A percentile compares a stretch with the other conserved stretches of the same genome.
Conservation (phyloP, 306 rosid species). For the Pyrus bretschneideri region DNA sequence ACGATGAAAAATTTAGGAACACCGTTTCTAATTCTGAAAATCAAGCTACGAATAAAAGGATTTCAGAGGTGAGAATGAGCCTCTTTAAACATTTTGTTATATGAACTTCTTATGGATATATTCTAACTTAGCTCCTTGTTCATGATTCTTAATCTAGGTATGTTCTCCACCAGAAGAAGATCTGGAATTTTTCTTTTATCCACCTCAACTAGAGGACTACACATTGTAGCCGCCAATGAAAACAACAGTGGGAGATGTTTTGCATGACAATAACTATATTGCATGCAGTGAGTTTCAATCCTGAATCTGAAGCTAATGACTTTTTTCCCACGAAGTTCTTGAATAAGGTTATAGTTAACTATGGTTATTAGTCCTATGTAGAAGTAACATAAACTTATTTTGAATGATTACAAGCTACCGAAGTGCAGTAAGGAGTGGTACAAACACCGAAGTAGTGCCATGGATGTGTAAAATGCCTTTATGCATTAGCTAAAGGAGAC, state of each 20-base stretch:
- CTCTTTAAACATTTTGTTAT: not conserved
- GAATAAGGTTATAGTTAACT: slow-evolving; percentile 8
- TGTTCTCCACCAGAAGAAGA: not conserved
- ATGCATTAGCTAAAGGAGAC: not conserved
- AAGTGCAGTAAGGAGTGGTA: too few relatives aligned
- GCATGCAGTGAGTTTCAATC: not conserved
- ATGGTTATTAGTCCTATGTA: not conserved
- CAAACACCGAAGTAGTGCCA: too few relatives aligned
- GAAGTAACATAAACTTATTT: not conserved
- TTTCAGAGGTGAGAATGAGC: slow-evolving; percentile 32
- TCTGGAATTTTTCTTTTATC: not conserved
- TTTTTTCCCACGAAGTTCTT: slow-evolving; percentile 5
- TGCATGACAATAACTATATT: not conserved
- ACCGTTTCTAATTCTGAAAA: not conserved
- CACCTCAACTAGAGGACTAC: not conserved
- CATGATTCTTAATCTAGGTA: slow-evolving; percentile 26
- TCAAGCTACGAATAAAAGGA: not conserved
- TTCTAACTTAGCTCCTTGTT: not conserved
- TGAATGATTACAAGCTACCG: too few relatives aligned
- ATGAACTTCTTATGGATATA: not conserved
- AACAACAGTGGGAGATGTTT: not conserved
- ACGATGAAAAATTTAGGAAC: not conserved
- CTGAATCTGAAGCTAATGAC: not conserved
- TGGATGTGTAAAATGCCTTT: not conserved
- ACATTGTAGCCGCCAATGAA: not conserved